Percentiles rank a stretch among this genome's conserved stretches.
These are phyloP conservation scores for Cercospora sesami DNA, from an alignment of 2,329 filamentous ascomycete species.

Conservation along the genomic window DNA sequence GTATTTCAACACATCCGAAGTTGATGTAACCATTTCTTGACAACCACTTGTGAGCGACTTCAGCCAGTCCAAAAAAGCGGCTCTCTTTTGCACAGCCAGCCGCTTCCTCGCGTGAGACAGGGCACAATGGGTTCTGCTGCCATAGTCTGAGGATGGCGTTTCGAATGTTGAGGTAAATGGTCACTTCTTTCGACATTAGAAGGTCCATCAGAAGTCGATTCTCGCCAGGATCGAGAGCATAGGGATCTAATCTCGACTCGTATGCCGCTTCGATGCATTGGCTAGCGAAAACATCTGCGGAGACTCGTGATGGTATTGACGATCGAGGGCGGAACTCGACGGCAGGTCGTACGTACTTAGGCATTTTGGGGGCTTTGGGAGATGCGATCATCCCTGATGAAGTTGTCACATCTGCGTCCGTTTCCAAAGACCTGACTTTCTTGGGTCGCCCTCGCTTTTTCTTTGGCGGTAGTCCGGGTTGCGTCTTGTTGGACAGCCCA, in stretches of 20 bases:
- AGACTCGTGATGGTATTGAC: constrained; percentile 76
- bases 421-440: constrained; percentile 28
- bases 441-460: constrained; percentile 38
- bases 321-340: constrained; percentile 48
- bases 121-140: constrained; percentile 80
- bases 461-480: constrained; percentile 19
- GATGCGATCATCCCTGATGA: constrained; percentile 11
- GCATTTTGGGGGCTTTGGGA: constrained; percentile 28
- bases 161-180: constrained; percentile 91
- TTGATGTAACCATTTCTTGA: constrained; percentile 92
- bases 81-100: constrained; percentile 84
- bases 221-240: constrained; percentile 80
- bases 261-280: constrained; percentile 90
- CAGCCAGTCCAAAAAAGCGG: constrained; percentile 86
- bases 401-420: constrained; percentile 16
- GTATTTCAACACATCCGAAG: constrained; percentile 83
- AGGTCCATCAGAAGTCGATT: constrained; percentile 77
- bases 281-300: constrained; percentile 76
- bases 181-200: constrained; percentile 85
- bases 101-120: constrained; percentile 80
- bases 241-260: constrained; percentile 84
- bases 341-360: constrained; percentile 30
- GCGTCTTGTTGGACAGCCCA: constrained; percentile 5
- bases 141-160: constrained; percentile 91
- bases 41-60: constrained; percentile 89